These are phyloP conservation scores for Huntiella omanensis DNA, from an alignment of 2,329 filamentous ascomycete species.

Conservation along the genomic window DNA sequence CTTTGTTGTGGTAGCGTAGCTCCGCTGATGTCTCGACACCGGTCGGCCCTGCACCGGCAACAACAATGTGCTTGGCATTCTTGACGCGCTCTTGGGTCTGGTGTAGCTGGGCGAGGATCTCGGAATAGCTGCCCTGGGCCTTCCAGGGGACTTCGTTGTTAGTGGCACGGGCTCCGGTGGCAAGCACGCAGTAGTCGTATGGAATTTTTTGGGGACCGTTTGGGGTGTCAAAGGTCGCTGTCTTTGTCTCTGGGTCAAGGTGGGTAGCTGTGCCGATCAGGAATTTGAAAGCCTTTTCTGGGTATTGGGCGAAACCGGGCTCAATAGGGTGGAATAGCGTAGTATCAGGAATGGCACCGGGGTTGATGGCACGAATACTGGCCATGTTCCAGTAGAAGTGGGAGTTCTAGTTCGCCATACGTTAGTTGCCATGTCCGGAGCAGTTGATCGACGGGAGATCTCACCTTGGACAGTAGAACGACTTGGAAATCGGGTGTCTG, in stretches of 20 bases:
- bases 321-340: constrained; percentile 31
- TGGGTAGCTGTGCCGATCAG: constrained; percentile 29
- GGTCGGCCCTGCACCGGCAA: constrained; percentile 37
- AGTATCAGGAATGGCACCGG: constrained; percentile 28
- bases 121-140: constrained; percentile 26
- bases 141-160: constrained; percentile 32
- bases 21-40: constrained; percentile 37
- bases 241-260: constrained; percentile 22
- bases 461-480: constrained; percentile 35
- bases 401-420: constrained; percentile 22
- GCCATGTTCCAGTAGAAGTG: constrained; percentile 42
- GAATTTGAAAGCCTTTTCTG: constrained; percentile 29
- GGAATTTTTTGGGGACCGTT: constrained; percentile 18
- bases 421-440: neutral
- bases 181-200: constrained; percentile 40
- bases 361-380: constrained; percentile 35
- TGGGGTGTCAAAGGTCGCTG: constrained; percentile 17
- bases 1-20: constrained; percentile 31
- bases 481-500: constrained; percentile 30
- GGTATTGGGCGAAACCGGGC: constrained; percentile 30
- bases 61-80: constrained; percentile 30
- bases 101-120: constrained; percentile 23
- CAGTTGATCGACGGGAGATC: neutral
- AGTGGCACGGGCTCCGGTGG: constrained; percentile 31
- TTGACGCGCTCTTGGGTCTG: constrained; percentile 22